These are phyloP conservation scores for Blastobotrys persicus DNA, from an alignment of 1,139 yeast species.

Conservation along the genomic window DNA sequence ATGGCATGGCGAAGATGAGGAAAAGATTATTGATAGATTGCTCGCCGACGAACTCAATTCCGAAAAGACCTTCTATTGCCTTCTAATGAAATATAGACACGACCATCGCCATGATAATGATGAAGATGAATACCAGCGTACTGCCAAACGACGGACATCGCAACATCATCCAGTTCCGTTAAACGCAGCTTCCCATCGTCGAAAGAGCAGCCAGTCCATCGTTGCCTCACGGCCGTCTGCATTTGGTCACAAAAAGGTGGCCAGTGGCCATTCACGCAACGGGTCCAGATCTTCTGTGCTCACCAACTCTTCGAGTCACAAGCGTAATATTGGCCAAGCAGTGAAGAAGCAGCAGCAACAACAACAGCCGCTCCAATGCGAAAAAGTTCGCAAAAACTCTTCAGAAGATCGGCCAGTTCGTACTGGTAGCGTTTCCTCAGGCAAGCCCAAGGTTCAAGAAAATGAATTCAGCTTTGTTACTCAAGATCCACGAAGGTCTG, in stretches of 20 bases:
- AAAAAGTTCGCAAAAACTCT: neutral
- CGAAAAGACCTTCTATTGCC: constrained; percentile 86
- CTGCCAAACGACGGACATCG: constrained; percentile 9
- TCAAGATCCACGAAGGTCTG: neutral
- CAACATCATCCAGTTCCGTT: constrained; percentile 7
- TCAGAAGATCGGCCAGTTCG: neutral
- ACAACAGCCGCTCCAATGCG: neutral
- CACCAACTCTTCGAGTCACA: constrained; percentile 29
- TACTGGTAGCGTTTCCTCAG: neutral
- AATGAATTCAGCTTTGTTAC: constrained; percentile 1
- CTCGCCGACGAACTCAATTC: constrained; percentile 61
- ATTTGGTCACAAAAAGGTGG: neutral
- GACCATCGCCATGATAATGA: constrained; percentile 48
- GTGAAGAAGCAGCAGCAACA: constrained; percentile 4
- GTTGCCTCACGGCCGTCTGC: constrained; percentile 7
- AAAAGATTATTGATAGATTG: constrained; percentile 57
- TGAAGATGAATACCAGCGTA: neutral
- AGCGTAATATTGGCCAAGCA: constrained; percentile 25
- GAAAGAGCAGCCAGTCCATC: constrained; percentile 18
- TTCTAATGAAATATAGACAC: constrained; percentile 78
- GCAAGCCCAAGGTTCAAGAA: constrained; percentile 1
- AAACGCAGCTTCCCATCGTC: constrained; percentile 12
- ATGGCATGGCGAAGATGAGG: constrained; percentile 82
- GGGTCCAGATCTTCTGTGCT: constrained; percentile 25
- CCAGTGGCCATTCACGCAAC: constrained; percentile 20